A percentile compares a stretch with the other conserved stretches of the same genome.
Evolutionary conservation across 2,329 filamentous ascomycete genomes (phyloP).

Genomic region (Ascochyta rabiei): DNA sequence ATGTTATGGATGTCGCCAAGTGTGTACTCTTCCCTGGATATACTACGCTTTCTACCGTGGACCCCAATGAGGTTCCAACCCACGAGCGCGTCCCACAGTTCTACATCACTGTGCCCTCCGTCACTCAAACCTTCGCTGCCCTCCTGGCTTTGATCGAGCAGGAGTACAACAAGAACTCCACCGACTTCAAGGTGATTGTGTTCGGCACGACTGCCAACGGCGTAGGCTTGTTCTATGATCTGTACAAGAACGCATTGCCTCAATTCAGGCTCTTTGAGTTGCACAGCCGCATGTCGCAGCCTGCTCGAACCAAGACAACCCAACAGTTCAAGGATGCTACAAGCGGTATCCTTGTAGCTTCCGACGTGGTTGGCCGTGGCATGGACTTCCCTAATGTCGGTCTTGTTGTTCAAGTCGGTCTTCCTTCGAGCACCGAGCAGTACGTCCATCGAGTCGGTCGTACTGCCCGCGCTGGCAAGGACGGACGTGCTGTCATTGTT

Average conservation of each 20-base stretch:
- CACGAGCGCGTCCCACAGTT: constrained; percentile 58
- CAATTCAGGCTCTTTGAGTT: constrained; percentile 50
- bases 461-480: constrained; percentile 51
- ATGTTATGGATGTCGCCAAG: constrained; percentile 53
- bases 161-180: constrained; percentile 49
- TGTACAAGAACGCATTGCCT: constrained; percentile 44
- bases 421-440: constrained; percentile 59
- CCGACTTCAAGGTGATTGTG: constrained; percentile 54
- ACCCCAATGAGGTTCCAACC: constrained; percentile 53
- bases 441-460: constrained; percentile 51
- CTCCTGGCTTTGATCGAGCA: constrained; percentile 54
- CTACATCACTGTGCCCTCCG: constrained; percentile 51
- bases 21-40: constrained; percentile 52
- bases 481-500: constrained; percentile 61
- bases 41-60: constrained; percentile 52
- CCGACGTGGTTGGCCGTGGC: constrained; percentile 54
- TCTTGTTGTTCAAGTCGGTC: constrained; percentile 56
- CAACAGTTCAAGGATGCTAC: constrained; percentile 53
- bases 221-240: constrained; percentile 50
- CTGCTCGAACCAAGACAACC: constrained; percentile 51
- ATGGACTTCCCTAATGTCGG: constrained; percentile 60
- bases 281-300: constrained; percentile 53
- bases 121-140: constrained; percentile 54
- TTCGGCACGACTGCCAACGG: constrained; percentile 57
- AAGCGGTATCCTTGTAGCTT: constrained; percentile 59